Evolutionary conservation across 225 moss, liverwort and hornwort species (phyloP).

Genomic region (Thuidium tamariscinum): DNA sequence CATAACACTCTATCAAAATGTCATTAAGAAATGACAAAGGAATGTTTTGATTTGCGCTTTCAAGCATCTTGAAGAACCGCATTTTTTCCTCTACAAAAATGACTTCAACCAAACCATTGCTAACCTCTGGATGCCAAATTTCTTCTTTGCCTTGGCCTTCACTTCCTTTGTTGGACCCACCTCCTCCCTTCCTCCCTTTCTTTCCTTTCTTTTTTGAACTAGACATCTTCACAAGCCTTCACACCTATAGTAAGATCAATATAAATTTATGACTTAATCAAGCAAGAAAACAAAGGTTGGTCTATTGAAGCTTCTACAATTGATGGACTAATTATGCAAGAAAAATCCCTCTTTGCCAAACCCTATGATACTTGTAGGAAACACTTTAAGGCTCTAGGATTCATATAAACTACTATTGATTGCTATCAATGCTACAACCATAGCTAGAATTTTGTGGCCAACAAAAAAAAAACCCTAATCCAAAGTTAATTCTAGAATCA

Average conservation of each 20-base stretch:
- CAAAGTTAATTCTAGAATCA: accelerated
- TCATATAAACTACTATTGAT: neutral
- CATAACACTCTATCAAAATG: neutral
- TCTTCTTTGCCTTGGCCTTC: neutral
- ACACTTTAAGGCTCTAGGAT: neutral
- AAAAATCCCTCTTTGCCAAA: accelerated
- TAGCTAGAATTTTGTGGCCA: too few relatives aligned
- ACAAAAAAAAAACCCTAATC: too few relatives aligned
- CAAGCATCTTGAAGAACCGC: neutral
- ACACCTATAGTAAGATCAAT: neutral
- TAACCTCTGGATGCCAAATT: neutral
- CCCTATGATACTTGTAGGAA: neutral
- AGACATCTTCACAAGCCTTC: neutral
- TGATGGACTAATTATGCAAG: accelerated
- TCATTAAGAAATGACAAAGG: accelerated
- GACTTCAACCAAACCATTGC: neutral
- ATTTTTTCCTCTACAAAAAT: neutral
- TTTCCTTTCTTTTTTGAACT: neutral
- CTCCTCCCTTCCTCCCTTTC: neutral
- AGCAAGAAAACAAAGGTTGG: accelerated
- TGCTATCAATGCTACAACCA: neutral
- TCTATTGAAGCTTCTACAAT: neutral
- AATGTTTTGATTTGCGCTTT: neutral
- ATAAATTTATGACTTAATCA: neutral
- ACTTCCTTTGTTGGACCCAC: neutral